phyloP scores from a whole-genome alignment of 225 moss, liverwort and hornwort species.

The Neckera pumila region DNA sequence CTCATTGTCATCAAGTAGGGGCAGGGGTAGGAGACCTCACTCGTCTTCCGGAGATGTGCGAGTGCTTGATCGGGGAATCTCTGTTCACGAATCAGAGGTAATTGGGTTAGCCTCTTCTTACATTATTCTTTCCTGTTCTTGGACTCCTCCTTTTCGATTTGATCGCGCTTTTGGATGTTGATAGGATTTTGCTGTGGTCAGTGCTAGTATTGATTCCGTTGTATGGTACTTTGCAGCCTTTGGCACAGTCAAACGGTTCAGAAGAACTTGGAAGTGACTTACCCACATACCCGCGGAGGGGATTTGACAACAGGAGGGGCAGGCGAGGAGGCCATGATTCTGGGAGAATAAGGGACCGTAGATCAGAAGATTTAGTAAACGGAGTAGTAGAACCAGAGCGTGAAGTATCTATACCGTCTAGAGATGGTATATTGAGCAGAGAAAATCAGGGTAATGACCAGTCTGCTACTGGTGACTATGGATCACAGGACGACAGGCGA shows the following conservation, averaged over 20 bases:
- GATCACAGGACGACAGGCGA: constrained; percentile 1
- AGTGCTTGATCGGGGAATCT: constrained; percentile 19
- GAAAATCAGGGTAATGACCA: constrained; percentile 3
- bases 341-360: constrained; percentile 6
- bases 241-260: not conserved
- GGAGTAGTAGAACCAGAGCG: not conserved
- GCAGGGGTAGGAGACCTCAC: constrained; percentile 10
- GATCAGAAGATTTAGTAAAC: not conserved
- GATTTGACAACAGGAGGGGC: constrained; percentile 28
- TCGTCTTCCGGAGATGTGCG: constrained; percentile 37
- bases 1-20: constrained; percentile 9
- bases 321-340: constrained; percentile 15
- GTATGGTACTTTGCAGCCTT: not conserved
- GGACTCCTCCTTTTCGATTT: not conserved
- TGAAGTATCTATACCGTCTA: not conserved
- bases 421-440: constrained; percentile 4
- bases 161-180: not conserved
- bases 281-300: constrained; percentile 1
- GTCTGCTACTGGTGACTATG: not conserved
- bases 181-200: not conserved
- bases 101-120: not conserved
- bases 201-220: not conserved
- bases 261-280: constrained; percentile 8
- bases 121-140: not conserved
- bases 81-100: constrained; percentile 3